Evolutionary conservation across 768 basidiomycete species (phyloP).

Genomic region (Panaeolus cyanescens): DNA sequence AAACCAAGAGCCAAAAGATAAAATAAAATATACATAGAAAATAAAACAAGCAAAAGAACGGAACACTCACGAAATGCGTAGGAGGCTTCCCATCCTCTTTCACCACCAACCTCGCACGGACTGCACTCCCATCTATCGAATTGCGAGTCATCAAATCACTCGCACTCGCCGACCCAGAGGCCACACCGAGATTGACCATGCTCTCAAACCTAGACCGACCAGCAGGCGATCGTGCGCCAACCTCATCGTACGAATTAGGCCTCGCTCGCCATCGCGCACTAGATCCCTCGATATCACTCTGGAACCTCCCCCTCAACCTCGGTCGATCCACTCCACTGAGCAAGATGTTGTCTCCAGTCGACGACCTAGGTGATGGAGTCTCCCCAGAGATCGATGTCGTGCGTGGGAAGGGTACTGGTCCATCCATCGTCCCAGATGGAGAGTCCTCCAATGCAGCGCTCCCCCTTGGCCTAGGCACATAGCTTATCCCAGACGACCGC

Average conservation of each 20-base stretch:
- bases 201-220: slow-evolving; percentile 71
- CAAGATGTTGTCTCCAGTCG: slow-evolving; percentile 33
- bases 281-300: slow-evolving; percentile 70
- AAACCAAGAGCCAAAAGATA: neutral
- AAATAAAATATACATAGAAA: neutral
- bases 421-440: slow-evolving; percentile 17
- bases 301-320: slow-evolving; percentile 65
- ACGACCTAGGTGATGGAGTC: slow-evolving; percentile 40
- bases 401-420: slow-evolving; percentile 25
- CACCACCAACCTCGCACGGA: slow-evolving; percentile 72
- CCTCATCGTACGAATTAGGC: slow-evolving; percentile 71
- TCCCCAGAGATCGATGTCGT: slow-evolving; percentile 5
- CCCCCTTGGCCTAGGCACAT: neutral
- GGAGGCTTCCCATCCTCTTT: slow-evolving; percentile 80
- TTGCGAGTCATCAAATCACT: slow-evolving; percentile 68
- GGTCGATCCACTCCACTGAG: slow-evolving; percentile 31
- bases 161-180: slow-evolving; percentile 52
- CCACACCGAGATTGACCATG: slow-evolving; percentile 63
- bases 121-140: slow-evolving; percentile 63
- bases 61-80: slow-evolving; percentile 74
- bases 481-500: neutral
- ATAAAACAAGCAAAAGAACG: neutral
- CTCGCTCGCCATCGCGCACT: slow-evolving; percentile 53
- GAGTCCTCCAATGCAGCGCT: slow-evolving; percentile 29
- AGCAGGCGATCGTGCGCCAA: slow-evolving; percentile 42